Base-by-base conservation (phyloP, 371 early-diverging fungal species). In the Lichtheimia corymbifera region DNA sequence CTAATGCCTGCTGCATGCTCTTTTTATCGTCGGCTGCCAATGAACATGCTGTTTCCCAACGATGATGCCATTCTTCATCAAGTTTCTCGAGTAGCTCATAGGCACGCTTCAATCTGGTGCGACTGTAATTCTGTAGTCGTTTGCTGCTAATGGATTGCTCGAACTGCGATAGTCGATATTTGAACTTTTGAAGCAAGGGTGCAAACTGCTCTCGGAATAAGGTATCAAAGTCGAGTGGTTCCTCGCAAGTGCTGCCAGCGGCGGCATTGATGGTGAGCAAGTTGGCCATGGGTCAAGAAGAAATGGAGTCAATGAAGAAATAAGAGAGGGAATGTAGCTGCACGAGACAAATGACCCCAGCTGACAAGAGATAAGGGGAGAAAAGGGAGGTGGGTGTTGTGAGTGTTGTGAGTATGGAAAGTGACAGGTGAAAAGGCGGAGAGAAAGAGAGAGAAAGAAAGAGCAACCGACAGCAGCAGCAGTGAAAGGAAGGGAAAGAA, bases 101-200 rank as follows among this genome's bases (percentile, higher is more conserved):
- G 2, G 74, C 72, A 7, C 67, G 66, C 20, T 73, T 64, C n/a
- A 80, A 67, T 61, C 77, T 80, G 18, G 68, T 50, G 0, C 66
- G 25, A 24, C 72, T 71, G 42, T 72, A 71, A 17, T 72, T 58
- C 40, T 74, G 74, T 28, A 72, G 28, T 35, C 70, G 57, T 56
- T 72, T 70, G 50, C 64, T 65, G 54, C 59, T 66, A 18, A 67
- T 56, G 11, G 65, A 52, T 58, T 68, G 61, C 50, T 79, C 75
- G 24, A 74, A 64, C n/a, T 77, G 73, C 7, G 68, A 68, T 12
- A 81, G 65, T 50, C 72, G 59, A 59, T 68, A 64, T 49, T 74
- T 81, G 64, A 81, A 72, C 49, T 74, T 76, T 41, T 73, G 76
- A 60, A 77, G 55, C 13, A 81, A 55, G 4, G 82, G 77, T 44